phyloP scores from a whole-genome alignment of 441 rosid species.

The Eutrema salsugineum region DNA sequence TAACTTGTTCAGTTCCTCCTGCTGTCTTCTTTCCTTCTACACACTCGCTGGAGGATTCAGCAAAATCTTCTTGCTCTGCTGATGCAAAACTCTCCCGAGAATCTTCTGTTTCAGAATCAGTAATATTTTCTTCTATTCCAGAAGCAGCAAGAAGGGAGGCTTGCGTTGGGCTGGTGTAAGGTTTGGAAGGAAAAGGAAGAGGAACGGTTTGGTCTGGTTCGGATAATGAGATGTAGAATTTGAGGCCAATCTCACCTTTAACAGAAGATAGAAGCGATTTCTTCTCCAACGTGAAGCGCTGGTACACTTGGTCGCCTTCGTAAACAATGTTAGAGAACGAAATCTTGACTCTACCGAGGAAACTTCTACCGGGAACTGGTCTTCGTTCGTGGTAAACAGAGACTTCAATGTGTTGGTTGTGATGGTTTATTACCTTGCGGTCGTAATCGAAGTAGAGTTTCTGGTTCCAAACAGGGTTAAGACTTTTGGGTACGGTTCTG shows the following conservation, averaged over 20 bases:
- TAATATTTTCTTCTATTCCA: conserved; percentile 4
- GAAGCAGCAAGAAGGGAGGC: neutral
- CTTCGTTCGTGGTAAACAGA: conserved; percentile 42
- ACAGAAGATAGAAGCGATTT: conserved; percentile 40
- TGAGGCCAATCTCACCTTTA: conserved; percentile 56
- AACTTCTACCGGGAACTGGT: conserved; percentile 40
- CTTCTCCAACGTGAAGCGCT: conserved; percentile 41
- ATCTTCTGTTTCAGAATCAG: conserved; percentile 31
- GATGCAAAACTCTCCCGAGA: conserved; percentile 18
- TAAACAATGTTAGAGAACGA: conserved; percentile 39
- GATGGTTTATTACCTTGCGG: conserved; percentile 1
- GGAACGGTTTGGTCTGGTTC: conserved; percentile 26
- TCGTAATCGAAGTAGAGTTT: conserved; percentile 42
- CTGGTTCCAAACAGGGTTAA: conserved; percentile 52
- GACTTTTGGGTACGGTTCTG: conserved; percentile 44
- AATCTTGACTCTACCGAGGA: conserved; percentile 48
- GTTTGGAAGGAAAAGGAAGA: conserved; percentile 6
- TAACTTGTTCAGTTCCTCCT: conserved; percentile 4
- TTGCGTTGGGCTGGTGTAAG: conserved; percentile 11
- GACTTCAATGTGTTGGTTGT: conserved; percentile 33
- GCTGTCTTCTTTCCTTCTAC: neutral
- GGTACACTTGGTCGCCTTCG: conserved; percentile 50
- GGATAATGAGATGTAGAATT: conserved; percentile 29
- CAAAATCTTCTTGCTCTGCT: conserved; percentile 20
- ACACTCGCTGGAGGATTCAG: conserved; percentile 1